Evolutionary conservation across 768 basidiomycete species (phyloP).

Genomic region (Tulasnella sp.): DNA sequence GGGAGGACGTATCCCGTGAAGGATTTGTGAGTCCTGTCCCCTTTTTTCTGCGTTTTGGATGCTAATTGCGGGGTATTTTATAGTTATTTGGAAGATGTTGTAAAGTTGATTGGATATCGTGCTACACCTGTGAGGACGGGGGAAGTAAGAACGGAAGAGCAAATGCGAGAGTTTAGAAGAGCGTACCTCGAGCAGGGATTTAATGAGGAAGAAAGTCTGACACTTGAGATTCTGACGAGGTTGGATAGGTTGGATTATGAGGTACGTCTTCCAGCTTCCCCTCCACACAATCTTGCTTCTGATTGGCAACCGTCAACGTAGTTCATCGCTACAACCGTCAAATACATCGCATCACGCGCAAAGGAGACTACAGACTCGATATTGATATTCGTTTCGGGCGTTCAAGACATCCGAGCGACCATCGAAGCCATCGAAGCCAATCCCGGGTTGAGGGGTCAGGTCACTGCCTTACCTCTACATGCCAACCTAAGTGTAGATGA

Average conservation of each 20-base stretch:
- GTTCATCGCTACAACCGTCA: conserved; percentile 55
- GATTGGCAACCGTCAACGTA: conserved; percentile 22
- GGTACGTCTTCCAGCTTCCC: conserved; percentile 28
- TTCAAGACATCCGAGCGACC: conserved; percentile 73
- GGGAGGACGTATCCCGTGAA: conserved; percentile 68
- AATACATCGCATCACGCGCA: conserved; percentile 43
- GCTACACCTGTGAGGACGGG: conserved; percentile 33
- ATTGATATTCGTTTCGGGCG: conserved; percentile 82
- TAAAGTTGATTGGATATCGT: conserved; percentile 45
- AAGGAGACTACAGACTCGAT: conserved; percentile 46
- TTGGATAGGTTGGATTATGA: conserved; percentile 62
- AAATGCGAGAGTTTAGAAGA: conserved; percentile 36
- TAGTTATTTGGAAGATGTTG: conserved; percentile 74
- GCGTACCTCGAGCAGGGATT: conserved; percentile 43
- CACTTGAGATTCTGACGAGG: conserved; percentile 48
- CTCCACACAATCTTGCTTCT: neutral
- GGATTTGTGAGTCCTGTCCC: conserved; percentile 42
- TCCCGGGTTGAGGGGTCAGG: conserved; percentile 27
- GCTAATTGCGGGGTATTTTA: too few species aligned
- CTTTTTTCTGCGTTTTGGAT: neutral
- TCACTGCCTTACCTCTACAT: conserved; percentile 65
- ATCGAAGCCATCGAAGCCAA: conserved; percentile 42
- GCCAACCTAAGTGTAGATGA: conserved; percentile 79
- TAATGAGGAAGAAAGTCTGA: conserved; percentile 36
- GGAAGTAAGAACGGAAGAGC: conserved; percentile 36